Base-by-base conservation (phyloP, 164 flowering plant species). In the Aristolochia fimbriata region DNA sequence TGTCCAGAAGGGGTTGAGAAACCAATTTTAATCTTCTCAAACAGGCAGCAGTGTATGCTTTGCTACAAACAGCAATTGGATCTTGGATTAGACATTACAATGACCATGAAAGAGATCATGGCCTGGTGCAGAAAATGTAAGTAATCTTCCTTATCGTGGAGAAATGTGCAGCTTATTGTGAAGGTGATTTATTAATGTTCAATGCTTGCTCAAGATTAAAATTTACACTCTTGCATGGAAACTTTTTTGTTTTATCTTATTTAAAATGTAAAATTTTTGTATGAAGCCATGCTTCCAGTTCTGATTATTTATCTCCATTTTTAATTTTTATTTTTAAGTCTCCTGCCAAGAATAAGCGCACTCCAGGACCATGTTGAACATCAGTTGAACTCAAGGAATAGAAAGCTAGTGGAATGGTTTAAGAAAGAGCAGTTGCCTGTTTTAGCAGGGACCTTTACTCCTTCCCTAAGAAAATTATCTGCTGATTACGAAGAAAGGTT, bases 11-110 rank as follows among this genome's bases (percentile, higher is more conserved):
- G 49, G 1, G 45, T 19, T 58, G 43, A 49, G 55, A 22, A 58
- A 27, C 20, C 57, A n/a, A 47, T 43, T 55, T 53, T 43, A n/a
- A 2, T 17, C 16, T 51, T 27, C 45, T 51, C 67, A 11, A 60
- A 61, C 80, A 86, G 92, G 88, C 78, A 22, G 87, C 87, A 54
- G 76, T 74, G 15, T 82, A 74, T 72, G 81, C 83, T 46, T 66
- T 83, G 71, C 64, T 86, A 52, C 76, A 67, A 67, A 70, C 81
- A n/a, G 79, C 76, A 43, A 70, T 74, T 31, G 73, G 76, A 63
- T 69, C 64, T 58, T 77, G 75, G 58, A 48, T 64, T 27, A 67
- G 66, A 74, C 81, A 66, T 51, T 74, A 74, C 48, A 76, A 60
- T 17, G 76, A 76, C 46, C 66, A 74, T 50, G 61, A 50, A 19